phyloP scores from a whole-genome alignment of 306 rosid genomes.

The Fragaria vesca region DNA sequence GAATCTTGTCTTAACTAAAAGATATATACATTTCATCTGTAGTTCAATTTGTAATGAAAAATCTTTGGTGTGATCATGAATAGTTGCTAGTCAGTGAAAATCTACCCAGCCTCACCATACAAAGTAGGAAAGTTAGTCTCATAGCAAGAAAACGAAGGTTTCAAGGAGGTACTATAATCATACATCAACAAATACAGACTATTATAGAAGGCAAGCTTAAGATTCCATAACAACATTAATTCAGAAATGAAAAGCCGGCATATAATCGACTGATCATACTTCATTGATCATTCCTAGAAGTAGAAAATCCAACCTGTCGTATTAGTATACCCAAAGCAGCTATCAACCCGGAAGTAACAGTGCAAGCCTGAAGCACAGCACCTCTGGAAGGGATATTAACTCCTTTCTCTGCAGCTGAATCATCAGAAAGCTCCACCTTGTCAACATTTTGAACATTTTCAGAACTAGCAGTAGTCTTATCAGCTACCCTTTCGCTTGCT shows the following conservation, averaged over 20 bases:
- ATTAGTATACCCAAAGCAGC: conserved; percentile 66
- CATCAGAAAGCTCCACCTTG: conserved; percentile 30
- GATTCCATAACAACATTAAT: background rate
- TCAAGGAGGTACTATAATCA: background rate
- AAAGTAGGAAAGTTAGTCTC: background rate
- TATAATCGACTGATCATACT: background rate
- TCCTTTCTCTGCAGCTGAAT: conserved; percentile 36
- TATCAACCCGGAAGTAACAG: conserved; percentile 63
- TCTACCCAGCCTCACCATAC: background rate
- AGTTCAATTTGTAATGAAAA: background rate
- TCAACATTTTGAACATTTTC: conserved; percentile 42
- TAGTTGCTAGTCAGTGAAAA: background rate
- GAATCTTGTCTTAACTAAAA: background rate
- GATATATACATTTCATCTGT: background rate
- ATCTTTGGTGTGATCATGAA: background rate
- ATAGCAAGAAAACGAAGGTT: background rate
- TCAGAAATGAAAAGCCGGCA: background rate
- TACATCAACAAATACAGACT: background rate
- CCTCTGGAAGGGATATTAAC: conserved; percentile 51
- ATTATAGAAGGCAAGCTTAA: background rate
- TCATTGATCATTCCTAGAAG: conserved; percentile 4
- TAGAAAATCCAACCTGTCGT: conserved; percentile 55
- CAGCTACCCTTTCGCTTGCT: conserved; percentile 25
- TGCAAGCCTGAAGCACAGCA: conserved; percentile 81
- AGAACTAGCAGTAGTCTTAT: conserved; percentile 30